phyloP scores from a whole-genome alignment of 2,329 filamentous ascomycete species.

The Penicillium psychrosexuale region DNA sequence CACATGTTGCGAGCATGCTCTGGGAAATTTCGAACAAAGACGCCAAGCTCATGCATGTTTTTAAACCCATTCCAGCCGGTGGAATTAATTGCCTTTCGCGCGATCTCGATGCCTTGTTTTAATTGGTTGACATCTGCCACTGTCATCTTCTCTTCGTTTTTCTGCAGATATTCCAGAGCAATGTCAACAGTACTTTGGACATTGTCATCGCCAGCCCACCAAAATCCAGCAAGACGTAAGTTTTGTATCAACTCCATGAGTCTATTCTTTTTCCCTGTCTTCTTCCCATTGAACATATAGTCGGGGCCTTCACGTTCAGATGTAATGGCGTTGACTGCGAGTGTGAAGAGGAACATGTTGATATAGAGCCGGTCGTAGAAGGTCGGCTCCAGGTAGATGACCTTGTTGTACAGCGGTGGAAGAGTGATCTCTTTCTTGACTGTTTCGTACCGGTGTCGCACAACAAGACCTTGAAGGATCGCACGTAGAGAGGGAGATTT shows the following conservation, averaged over 20 bases:
- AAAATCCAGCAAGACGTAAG: conserved; percentile 78
- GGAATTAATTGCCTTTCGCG: conserved; percentile 59
- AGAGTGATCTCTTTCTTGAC: conserved; percentile 62
- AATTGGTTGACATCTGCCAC: conserved; percentile 61
- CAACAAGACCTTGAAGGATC: conserved; percentile 73
- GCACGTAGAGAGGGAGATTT: conserved; percentile 54
- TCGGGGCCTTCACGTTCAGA: conserved; percentile 80
- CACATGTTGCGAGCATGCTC: conserved; percentile 59
- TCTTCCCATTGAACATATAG: conserved; percentile 81
- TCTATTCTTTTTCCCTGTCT: conserved; percentile 52
- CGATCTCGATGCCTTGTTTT: conserved; percentile 62
- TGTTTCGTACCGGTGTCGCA: conserved; percentile 74
- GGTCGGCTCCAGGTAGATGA: conserved; percentile 73
- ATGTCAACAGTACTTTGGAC: conserved; percentile 64
- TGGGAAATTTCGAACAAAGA: conserved; percentile 69
- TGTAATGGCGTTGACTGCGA: conserved; percentile 82
- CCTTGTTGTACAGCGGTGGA: conserved; percentile 68
- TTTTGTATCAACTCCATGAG: conserved; percentile 71
- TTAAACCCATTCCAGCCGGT: conserved; percentile 65
- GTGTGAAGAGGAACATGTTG: conserved; percentile 79
- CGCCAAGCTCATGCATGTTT: conserved; percentile 70
- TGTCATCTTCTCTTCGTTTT: conserved; percentile 59
- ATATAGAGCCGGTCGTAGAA: conserved; percentile 79
- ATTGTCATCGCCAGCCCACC: conserved; percentile 74
- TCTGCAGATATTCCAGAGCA: conserved; percentile 64